Conservation (phyloP, 225 moss, liverwort and hornwort genomes). For the Antitrichia curtipendula region DNA sequence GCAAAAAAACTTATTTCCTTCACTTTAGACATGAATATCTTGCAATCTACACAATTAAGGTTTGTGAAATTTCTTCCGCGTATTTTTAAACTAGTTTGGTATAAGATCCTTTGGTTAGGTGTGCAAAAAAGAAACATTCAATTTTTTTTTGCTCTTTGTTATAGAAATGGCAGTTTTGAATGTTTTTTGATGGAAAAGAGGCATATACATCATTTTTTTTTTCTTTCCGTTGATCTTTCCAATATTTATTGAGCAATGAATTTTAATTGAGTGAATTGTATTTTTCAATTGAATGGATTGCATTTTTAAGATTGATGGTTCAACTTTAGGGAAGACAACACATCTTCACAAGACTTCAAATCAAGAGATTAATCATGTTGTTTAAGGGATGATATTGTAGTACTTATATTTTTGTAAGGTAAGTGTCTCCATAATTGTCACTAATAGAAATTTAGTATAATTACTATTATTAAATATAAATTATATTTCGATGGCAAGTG, state of each 20-base stretch:
- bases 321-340: fast-evolving
- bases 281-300: too few relatives aligned
- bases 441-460: neutral
- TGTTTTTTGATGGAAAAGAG: too few relatives aligned
- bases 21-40: too few relatives aligned
- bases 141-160: too few relatives aligned
- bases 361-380: fast-evolving
- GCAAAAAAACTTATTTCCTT: too few relatives aligned
- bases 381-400: fast-evolving
- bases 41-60: too few relatives aligned
- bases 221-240: neutral
- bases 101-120: too few relatives aligned
- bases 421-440: fast-evolving
- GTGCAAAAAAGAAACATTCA: too few relatives aligned
- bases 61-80: too few relatives aligned
- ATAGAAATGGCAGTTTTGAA: too few relatives aligned
- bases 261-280: neutral
- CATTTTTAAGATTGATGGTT: neutral
- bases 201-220: neutral
- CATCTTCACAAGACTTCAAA: neutral
- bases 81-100: too few relatives aligned
- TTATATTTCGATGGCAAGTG: neutral
- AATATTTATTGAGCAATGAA: neutral
- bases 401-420: neutral
- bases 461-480: neutral